A percentile compares a stretch with the other conserved stretches of the same genome.
Conservation (phyloP, 1,284 basidiomycete genomes). For the Sanghuangporus weigelae region DNA sequence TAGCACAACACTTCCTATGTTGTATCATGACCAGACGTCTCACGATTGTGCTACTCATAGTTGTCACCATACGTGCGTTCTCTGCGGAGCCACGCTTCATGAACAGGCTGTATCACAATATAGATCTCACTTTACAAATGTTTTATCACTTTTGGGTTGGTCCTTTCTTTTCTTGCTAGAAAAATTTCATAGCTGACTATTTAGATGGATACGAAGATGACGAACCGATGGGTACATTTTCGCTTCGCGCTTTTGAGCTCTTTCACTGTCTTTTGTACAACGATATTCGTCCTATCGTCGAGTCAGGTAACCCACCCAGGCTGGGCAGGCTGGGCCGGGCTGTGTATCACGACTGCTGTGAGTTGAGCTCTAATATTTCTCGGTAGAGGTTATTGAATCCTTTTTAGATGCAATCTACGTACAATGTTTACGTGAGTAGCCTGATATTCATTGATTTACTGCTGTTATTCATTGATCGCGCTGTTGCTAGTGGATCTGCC, state of each 20-base stretch:
- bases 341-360: conserved; percentile 76
- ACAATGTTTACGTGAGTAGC: conserved; percentile 40
- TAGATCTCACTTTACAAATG: conserved; percentile 52
- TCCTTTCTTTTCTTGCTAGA: not conserved
- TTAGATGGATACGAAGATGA: conserved; percentile 18
- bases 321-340: conserved; percentile 45
- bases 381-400: not conserved
- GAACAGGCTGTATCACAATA: conserved; percentile 59
- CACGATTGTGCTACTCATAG: not conserved
- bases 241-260: conserved; percentile 49
- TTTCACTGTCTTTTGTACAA: conserved; percentile 59
- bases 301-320: conserved; percentile 20
- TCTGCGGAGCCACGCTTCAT: conserved; percentile 80
- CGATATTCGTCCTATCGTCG: conserved; percentile 68
- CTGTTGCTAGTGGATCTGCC: conserved; percentile 50
- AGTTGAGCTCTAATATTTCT: not conserved
- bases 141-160: conserved; percentile 13
- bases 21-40: not conserved
- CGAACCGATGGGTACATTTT: conserved; percentile 24
- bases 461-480: not conserved
- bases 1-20: not conserved
- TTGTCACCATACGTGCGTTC: conserved; percentile 87
- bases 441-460: not conserved
- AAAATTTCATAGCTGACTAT: not conserved
- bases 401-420: conserved; percentile 47